A percentile compares a stretch with the other conserved stretches of the same genome.
Evolutionary conservation across 805 yeast species (phyloP).

Genomic region (Sporopachydermia lactativora): DNA sequence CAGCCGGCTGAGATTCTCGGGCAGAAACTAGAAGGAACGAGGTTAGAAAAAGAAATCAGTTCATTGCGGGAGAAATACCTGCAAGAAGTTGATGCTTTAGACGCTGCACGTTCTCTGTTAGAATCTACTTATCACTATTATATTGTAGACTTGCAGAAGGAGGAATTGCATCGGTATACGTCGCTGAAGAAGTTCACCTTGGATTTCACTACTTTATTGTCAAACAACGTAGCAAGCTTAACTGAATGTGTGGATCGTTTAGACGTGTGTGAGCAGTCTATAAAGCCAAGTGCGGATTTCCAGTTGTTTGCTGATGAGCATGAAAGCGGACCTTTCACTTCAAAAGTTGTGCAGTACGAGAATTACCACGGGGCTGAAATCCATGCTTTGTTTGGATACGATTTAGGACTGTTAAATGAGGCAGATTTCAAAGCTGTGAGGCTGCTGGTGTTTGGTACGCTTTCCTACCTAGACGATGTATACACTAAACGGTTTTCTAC

Average conservation of each 20-base stretch:
- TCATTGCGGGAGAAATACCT: conserved; percentile 43
- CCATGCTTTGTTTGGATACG: conserved; percentile 71
- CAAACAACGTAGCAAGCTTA: conserved; percentile 43
- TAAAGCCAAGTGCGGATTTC: conserved; percentile 57
- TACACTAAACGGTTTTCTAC: conserved; percentile 51
- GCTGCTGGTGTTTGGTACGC: conserved; percentile 41
- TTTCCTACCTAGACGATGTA: conserved; percentile 50
- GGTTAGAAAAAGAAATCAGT: conserved; percentile 41
- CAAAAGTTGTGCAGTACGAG: conserved; percentile 61
- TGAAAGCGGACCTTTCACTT: conserved; percentile 62
- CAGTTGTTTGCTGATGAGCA: conserved; percentile 51
- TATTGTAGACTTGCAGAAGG: conserved; percentile 65
- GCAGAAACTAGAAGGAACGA: conserved; percentile 40
- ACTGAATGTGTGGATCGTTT: conserved; percentile 48
- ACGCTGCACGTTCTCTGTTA: conserved; percentile 51
- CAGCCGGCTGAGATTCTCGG: conserved; percentile 36
- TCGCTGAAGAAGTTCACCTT: conserved; percentile 65
- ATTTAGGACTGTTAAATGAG: conserved; percentile 53
- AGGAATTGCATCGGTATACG: conserved; percentile 63
- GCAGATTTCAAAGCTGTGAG: conserved; percentile 67
- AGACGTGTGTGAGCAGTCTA: conserved; percentile 51
- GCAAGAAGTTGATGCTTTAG: conserved; percentile 42
- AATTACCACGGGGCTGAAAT: conserved; percentile 59
- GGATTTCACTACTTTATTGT: conserved; percentile 55
- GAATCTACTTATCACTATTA: conserved; percentile 35